A percentile compares a stretch with the other conserved stretches of the same genome.
Evolutionary conservation across 208 protist genomes (phyloP).

Genomic region (Crithidia sp.): DNA sequence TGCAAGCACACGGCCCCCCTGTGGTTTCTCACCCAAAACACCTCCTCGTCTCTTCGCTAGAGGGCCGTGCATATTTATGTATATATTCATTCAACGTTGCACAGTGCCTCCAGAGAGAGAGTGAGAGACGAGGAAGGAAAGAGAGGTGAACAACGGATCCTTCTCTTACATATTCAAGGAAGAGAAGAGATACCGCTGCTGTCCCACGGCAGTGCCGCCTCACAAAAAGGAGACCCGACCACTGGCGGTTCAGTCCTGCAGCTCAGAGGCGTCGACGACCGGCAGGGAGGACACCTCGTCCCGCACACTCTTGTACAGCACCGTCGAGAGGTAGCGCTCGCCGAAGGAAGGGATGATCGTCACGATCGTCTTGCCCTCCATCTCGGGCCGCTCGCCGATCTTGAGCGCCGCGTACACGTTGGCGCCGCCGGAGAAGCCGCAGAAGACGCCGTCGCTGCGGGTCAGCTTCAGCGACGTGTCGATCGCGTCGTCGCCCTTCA

Average conservation of each 20-base stretch:
- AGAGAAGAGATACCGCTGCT: neutral
- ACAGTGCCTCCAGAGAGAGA: no score
- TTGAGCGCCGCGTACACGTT: constrained; percentile 87
- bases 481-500: constrained; percentile 73
- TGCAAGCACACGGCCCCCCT: neutral
- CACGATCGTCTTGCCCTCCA: constrained; percentile 90
- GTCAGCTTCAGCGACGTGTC: constrained; percentile 73
- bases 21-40: neutral
- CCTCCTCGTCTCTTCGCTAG: neutral
- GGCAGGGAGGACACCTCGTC: constrained; percentile 72
- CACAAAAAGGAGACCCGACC: constrained; percentile 19
- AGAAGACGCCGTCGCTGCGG: constrained; percentile 82
- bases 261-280: constrained; percentile 71
- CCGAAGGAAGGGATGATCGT: constrained; percentile 90
- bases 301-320: constrained; percentile 71
- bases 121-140: no score
- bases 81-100: no score
- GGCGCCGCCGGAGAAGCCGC: constrained; percentile 85
- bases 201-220: neutral
- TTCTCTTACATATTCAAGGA: no score
- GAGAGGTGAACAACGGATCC: no score
- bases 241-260: constrained; percentile 48
- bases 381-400: constrained; percentile 81
- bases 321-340: constrained; percentile 90
- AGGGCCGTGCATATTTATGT: no score